Conservation (phyloP, 2,329 filamentous ascomycete genomes). For the Arthrocladium fulminans region DNA sequence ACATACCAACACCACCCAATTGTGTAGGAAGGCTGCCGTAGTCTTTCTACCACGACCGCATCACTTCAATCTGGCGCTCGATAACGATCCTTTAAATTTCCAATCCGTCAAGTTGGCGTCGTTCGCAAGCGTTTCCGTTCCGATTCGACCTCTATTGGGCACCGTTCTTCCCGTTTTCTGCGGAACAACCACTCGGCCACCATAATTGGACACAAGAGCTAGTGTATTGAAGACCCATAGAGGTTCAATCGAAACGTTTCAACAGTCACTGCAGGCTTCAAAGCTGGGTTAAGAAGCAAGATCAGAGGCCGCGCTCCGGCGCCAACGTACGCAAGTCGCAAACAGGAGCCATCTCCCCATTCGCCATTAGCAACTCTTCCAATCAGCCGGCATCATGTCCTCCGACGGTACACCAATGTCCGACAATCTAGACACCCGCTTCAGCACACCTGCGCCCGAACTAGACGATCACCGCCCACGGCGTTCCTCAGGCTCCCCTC, state of each 20-base stretch:
- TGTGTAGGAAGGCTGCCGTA: conserved; percentile 20
- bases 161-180: conserved; percentile 88
- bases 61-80: conserved; percentile 33
- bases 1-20: neutral
- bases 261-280: neutral
- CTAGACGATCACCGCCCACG: conserved; percentile 73
- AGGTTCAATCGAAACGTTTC: neutral
- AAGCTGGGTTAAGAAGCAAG: conserved; percentile 6
- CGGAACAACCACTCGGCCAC: conserved; percentile 95
- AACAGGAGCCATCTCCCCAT: neutral
- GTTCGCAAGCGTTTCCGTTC: conserved; percentile 61
- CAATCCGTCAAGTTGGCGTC: conserved; percentile 89
- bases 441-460: conserved; percentile 55
- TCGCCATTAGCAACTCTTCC: conserved; percentile 9
- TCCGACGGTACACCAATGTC: conserved; percentile 54
- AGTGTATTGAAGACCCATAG: conserved; percentile 21
- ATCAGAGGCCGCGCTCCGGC: conserved; percentile 2
- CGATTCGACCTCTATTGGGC: conserved; percentile 81
- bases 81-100: conserved; percentile 24
- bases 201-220: conserved; percentile 85
- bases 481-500: conserved; percentile 8
- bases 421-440: conserved; percentile 51
- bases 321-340: neutral
- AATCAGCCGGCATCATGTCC: conserved; percentile 26
- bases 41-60: conserved; percentile 21